Percentiles rank a stretch among this genome's conserved stretches.
Evolutionary conservation across 73 alveolate species (phyloP).

Genomic region (Uronychia setigera): DNA sequence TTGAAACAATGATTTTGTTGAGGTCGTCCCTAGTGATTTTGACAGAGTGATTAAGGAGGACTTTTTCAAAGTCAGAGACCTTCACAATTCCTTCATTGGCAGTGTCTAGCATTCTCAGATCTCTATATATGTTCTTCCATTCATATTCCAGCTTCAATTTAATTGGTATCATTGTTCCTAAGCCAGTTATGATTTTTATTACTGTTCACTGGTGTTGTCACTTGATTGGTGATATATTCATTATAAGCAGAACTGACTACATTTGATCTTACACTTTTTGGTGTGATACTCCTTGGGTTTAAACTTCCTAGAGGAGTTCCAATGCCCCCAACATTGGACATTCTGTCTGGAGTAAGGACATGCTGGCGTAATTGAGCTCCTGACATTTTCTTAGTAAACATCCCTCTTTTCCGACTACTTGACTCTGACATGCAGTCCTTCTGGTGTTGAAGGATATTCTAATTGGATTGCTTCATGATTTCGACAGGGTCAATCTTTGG

Average conservation of each 20-base stretch:
- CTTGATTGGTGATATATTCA: not conserved
- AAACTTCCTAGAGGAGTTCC: not conserved
- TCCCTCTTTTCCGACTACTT: not conserved
- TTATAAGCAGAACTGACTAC: not conserved
- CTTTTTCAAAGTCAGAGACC: not conserved
- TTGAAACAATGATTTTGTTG: not conserved
- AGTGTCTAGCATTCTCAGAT: not conserved
- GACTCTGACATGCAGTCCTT: not conserved
- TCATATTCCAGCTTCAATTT: not conserved
- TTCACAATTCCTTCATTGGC: not conserved
- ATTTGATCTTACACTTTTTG: not conserved
- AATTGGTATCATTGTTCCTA: not conserved
- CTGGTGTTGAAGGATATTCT: not conserved
- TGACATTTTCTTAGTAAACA: not conserved
- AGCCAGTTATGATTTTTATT: not conserved
- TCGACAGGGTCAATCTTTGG: not conserved
- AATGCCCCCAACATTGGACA: not conserved
- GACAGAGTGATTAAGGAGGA: not conserved
- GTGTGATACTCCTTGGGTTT: not conserved
- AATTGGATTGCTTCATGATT: not conserved
- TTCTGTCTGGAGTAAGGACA: not conserved
- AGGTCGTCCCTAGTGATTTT: not conserved
- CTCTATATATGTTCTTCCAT: conserved; percentile 10
- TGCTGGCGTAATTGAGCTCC: not conserved
- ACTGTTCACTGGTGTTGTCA: not conserved